A percentile compares a stretch with the other conserved stretches of the same genome.
phyloP scores from a whole-genome alignment of 805 yeast species.

The Candida michaelii region DNA sequence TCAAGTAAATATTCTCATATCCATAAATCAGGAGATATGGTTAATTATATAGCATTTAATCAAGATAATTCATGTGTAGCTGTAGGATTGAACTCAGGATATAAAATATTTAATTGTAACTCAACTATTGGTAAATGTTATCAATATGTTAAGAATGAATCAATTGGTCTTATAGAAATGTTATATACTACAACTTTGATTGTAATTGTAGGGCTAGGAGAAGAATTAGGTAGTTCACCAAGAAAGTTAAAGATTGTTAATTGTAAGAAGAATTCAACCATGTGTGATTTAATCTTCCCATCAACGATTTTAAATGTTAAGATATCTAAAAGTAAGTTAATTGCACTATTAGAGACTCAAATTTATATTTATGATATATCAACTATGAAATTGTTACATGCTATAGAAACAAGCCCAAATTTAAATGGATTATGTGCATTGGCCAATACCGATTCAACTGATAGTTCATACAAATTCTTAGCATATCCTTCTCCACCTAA shows the following conservation, averaged over 20 bases:
- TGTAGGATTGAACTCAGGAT: slow-evolving; percentile 63
- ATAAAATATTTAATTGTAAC: slow-evolving; percentile 81
- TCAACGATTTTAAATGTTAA: slow-evolving; percentile 40
- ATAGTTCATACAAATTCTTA: slow-evolving; percentile 48
- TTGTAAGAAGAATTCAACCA: slow-evolving; percentile 61
- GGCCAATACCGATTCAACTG: slow-evolving; percentile 31
- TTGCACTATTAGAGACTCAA: slow-evolving; percentile 43
- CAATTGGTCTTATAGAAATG: slow-evolving; percentile 81
- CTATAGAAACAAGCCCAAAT: slow-evolving; percentile 46
- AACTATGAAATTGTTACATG: slow-evolving; percentile 42
- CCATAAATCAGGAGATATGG: slow-evolving; percentile 21
- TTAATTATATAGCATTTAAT: slow-evolving; percentile 60
- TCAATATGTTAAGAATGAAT: slow-evolving; percentile 41
- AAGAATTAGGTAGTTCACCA: slow-evolving; percentile 70
- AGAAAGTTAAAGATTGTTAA: slow-evolving; percentile 79
- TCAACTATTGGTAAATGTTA: slow-evolving; percentile 31
- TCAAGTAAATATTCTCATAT: slow-evolving; percentile 13
- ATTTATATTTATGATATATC: slow-evolving; percentile 43
- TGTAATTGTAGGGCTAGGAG: slow-evolving; percentile 80
- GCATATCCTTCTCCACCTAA: slow-evolving; percentile 81
- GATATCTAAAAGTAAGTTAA: slow-evolving; percentile 31
- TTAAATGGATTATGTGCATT: slow-evolving; percentile 59
- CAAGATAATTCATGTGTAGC: slow-evolving; percentile 87
- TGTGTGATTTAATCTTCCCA: slow-evolving; percentile 45
- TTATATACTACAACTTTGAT: slow-evolving; percentile 83